Evolutionary conservation across 2,329 filamentous ascomycete species (phyloP).

Genomic region (Neopestalotiopsis rosae): DNA sequence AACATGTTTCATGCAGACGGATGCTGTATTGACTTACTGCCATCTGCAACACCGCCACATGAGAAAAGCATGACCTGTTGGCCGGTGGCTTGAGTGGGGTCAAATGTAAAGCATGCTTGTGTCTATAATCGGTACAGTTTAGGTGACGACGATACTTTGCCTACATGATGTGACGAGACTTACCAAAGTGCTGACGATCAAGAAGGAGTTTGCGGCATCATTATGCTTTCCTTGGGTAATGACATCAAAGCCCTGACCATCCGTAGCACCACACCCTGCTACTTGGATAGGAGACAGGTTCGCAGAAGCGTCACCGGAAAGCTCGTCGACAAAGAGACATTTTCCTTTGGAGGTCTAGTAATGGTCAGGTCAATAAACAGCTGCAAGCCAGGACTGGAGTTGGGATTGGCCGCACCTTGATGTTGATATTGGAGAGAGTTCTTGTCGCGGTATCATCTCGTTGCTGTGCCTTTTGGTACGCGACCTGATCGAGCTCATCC

Average conservation of each 20-base stretch:
- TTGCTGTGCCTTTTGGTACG: conserved; percentile 48
- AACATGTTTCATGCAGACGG: conserved; percentile 15
- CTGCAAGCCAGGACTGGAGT: not conserved
- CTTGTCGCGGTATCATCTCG: conserved; percentile 47
- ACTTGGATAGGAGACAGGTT: conserved; percentile 50
- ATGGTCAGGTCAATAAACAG: conserved; percentile 17
- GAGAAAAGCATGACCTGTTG: conserved; percentile 63
- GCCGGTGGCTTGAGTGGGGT: conserved; percentile 54
- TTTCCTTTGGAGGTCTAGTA: conserved; percentile 44
- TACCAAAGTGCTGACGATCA: conserved; percentile 60
- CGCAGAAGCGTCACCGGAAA: conserved; percentile 51
- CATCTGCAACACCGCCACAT: conserved; percentile 63
- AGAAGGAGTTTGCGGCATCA: conserved; percentile 48
- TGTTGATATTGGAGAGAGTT: conserved; percentile 43
- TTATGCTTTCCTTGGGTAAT: conserved; percentile 56
- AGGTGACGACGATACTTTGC: not conserved
- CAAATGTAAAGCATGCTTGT: conserved; percentile 64
- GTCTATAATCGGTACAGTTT: conserved; percentile 39
- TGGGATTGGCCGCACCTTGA: conserved; percentile 35
- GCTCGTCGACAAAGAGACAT: conserved; percentile 47
- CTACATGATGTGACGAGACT: conserved; percentile 18
- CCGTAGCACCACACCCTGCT: conserved; percentile 44
- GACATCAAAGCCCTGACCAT: conserved; percentile 49
- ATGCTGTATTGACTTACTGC: conserved; percentile 38
- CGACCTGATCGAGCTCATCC: conserved; percentile 40